Base-by-base conservation (phyloP, 129 eudicot species). In the Lactuca saligna region DNA sequence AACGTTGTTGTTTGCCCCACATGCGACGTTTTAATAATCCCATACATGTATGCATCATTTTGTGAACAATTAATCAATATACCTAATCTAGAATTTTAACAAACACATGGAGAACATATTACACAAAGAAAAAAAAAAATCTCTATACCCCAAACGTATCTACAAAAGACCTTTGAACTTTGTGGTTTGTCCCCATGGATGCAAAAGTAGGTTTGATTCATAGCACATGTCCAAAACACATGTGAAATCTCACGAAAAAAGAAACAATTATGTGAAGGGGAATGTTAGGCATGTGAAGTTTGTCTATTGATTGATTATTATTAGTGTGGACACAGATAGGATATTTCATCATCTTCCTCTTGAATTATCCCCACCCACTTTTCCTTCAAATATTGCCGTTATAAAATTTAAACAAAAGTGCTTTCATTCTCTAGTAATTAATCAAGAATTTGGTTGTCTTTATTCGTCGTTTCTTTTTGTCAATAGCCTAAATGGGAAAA, bases 281-380 rank as follows among this genome's bases (percentile, higher is more conserved):
- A 68, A 68, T 76, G 78, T 65, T 68, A 62, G 17, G 80, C 80
- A 76, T 76, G 80, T 76, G 80, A 76, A 76, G 20, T 14, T 61
- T 61, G 75, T 68, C 65, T 62, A 5, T 53, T 60, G 57, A 54
- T 76, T 53, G 34, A 76, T 61, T 8, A 50, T 67, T 58, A 53
- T 68, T 68, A 76, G 80, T 68, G 80, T 76, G 75, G 64, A 76
- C 54, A 76, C 80, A 61, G 64, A 68, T 68, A 10, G 80, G 61
- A 60, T 53, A 34, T 76, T 76, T 76, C 70, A 76, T 68, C 80
- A 54, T 61, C 65, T 75, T 67, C 69, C 69, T 53, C 63, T 75
- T 75, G 80, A 37, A 67, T 57, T 59, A 58, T 50, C 57, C 57
- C 54, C 70, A 55, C 53, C 33, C 20, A 49, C 33, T 61, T 67